Percentiles rank a stretch among this genome's conserved stretches.
Evolutionary conservation across 768 basidiomycete species (phyloP).

Genomic region (Lentinula guzmanii): DNA sequence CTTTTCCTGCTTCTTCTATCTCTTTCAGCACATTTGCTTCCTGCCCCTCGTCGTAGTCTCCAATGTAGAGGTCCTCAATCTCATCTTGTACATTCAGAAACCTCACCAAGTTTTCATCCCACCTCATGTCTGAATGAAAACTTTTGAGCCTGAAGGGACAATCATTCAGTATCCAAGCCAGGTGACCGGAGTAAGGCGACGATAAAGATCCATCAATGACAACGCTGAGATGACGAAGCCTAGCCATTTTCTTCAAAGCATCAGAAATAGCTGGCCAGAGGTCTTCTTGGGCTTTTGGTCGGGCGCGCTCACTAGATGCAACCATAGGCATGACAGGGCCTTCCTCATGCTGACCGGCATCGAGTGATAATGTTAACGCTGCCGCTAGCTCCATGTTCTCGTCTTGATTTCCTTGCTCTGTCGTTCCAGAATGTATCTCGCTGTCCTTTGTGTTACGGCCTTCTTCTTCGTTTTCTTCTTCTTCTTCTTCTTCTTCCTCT

Average conservation of each 20-base stretch:
- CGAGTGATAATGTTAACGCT: neutral
- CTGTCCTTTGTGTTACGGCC: conserved; percentile 1
- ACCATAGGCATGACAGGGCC: neutral
- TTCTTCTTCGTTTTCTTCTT: conserved; percentile 12
- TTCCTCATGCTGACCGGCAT: neutral
- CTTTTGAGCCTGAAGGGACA: conserved; percentile 49
- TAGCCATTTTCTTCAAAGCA: conserved; percentile 40
- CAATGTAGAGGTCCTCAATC: conserved; percentile 44
- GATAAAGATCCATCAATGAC: conserved; percentile 22
- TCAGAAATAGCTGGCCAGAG: conserved; percentile 47
- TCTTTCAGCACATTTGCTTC: neutral
- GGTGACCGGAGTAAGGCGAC: conserved; percentile 26
- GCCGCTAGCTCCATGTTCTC: neutral
- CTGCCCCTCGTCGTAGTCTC: conserved; percentile 32
- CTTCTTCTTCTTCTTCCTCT: neutral
- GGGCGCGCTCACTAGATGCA: neutral
- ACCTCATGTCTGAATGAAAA: conserved; percentile 63
- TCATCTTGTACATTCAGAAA: conserved; percentile 45
- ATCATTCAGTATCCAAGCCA: conserved; percentile 33
- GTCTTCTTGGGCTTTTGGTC: conserved; percentile 17
- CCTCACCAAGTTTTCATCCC: conserved; percentile 49
- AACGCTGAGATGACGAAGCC: conserved; percentile 49
- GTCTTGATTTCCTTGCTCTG: conserved; percentile 6
- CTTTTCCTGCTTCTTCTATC: neutral
- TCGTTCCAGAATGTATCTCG: conserved; percentile 11